Evolutionary conservation across 108 stramenopile species (phyloP), one percentile per base, ranked within the genome.

Genomic region (Fragilariopsis cylindrus): DNA sequence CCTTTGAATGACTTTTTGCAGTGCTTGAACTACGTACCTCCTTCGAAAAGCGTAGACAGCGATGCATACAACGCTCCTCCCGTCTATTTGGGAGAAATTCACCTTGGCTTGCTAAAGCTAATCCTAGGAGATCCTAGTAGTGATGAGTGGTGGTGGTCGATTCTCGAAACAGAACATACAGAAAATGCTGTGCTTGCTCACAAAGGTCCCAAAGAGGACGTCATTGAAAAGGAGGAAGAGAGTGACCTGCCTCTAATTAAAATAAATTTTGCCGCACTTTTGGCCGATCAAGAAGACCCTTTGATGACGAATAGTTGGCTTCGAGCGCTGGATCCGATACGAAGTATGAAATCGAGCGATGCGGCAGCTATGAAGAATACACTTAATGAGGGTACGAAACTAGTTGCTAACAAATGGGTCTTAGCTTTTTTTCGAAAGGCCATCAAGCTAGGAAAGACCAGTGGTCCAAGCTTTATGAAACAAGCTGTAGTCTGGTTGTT

Each of bases 91-190:
- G 90, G 88, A 7, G 94, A 95, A 69, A 84, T 84, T n/a, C 94
- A 95, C 69, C 71, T 95, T 4, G 90, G 81, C 21, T 57, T 95
- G 12, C 72, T 95, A 40, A 89, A 89, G 60, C 77, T 95, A 13
- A 57, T 95, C 15, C 62, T 95, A 5, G 70, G 73, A 45, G 94
- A 95, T 74, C 72, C 52, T 16, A 78, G 87, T 15, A 92, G 91
- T 81, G 94, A 95, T 60, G 80, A 85, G 5, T 95, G 94, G 94
- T 95, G 94, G 94, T 95, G 91, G 91, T 87, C 88, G 65, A 88
- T 87, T 56, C 82, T 95, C 12, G 91, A 95, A 74, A 90, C 94
- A 9, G 84, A 84, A 50, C 88, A 89, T 49, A 83, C 85, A 44
- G 84, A 88, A 60, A 81, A 82, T 70, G 75, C 76, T 0, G 73